Conservation (phyloP, 2,329 filamentous ascomycete species). For the Didymella arachidicola region DNA sequence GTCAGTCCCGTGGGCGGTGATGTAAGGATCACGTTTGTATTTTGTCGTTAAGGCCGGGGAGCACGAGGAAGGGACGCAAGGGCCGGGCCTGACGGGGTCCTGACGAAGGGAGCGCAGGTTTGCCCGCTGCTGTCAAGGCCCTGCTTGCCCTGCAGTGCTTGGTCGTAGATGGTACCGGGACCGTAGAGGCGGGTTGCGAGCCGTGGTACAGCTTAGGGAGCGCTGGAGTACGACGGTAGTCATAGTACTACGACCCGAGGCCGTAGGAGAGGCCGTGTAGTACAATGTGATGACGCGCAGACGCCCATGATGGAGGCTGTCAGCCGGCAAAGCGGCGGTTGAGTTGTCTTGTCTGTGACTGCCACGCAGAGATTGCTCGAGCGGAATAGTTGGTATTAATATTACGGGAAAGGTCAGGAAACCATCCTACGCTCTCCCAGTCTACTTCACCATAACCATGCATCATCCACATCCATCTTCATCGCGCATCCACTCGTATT, state of each 20-base stretch:
- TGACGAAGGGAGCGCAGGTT: conserved; percentile 2
- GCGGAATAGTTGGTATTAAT: conserved; percentile 28
- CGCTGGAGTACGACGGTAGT: neutral
- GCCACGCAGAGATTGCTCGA: neutral
- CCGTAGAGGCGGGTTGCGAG: conserved; percentile 8
- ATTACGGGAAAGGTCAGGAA: conserved; percentile 35
- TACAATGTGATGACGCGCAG: conserved; percentile 8
- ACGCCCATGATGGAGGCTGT: neutral
- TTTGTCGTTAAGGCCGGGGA: neutral
- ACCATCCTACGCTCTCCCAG: conserved; percentile 24
- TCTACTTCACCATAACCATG: conserved; percentile 18
- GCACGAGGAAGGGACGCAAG: conserved; percentile 8
- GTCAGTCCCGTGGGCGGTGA: neutral
- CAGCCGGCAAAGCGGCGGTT: neutral
- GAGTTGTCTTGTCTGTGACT: neutral
- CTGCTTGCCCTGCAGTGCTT: conserved; percentile 11
- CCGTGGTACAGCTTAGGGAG: neutral
- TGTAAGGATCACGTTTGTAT: neutral
- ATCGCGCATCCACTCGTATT: conserved; percentile 17
- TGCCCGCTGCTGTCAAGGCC: neutral
- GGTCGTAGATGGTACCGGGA: neutral
- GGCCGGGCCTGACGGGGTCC: neutral
- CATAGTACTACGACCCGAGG: neutral
- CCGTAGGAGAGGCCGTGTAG: neutral
- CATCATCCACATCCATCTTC: conserved; percentile 18